Base-by-base conservation (phyloP, 495 filamentous ascomycete species). In the Collariella sp. region DNA sequence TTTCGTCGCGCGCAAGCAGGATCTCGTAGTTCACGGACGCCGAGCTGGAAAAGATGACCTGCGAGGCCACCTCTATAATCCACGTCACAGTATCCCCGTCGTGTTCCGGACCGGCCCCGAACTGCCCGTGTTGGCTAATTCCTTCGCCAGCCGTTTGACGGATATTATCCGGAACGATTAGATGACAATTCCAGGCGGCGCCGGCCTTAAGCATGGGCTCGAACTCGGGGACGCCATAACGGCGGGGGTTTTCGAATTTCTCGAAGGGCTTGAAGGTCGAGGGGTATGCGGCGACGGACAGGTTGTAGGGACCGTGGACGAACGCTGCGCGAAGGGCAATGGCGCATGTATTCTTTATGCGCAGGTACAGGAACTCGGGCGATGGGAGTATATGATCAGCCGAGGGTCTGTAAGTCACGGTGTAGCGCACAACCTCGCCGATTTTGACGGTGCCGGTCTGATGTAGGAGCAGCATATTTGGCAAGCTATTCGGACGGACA, bases 121-220 rank as follows among this genome's bases (percentile, higher is more conserved):
- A 72, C 36, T 71, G 54, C 15, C 72, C 66, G 24, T 65, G 62
- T 23, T 49, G 50, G 51, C 68, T 63, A 41, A 46, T 59, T 23
- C 60, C 68, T 36, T 64, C 60, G 46, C 67, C 61, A n/a, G 59
- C 66, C 3, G 44, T 59, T 56, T 68, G 71, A 39, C 84, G 76
- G 31, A 88, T 84, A 50, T 80, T 70, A 42, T 87, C 79, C 2
- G 91, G 91, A 5, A 97, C 80, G 7, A 80, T 77, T 49, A 98
- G 81, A 43, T 76, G 76, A 24, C 88, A 84, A 63, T 81, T 80
- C 84, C 89, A 98, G 49, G 73, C 83, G 18, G 87, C 90, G 15
- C 89, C 94, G 20, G 93, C 89, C 71, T 97, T 98, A 58, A 98
- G 80, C 68, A 96, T 87, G 12, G 93, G 91, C 65, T 98, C 93